phyloP scores from a whole-genome alignment of 768 basidiomycete species.

The Rubroboletus pulcherrimus region DNA sequence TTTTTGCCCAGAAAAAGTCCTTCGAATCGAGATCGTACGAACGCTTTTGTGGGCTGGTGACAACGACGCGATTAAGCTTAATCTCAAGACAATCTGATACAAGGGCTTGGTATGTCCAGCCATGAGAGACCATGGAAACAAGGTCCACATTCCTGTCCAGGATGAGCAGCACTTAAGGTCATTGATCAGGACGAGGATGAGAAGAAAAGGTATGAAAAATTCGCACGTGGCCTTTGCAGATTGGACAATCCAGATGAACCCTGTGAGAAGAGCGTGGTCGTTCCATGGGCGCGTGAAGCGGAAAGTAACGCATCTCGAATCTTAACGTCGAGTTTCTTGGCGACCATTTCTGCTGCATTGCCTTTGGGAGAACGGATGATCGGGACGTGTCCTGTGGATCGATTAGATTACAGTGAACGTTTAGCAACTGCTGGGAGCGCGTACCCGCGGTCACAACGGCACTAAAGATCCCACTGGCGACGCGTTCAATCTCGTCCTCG shows the following conservation, averaged over 20 bases:
- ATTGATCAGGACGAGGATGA: constrained; percentile 9
- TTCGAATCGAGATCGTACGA: constrained; percentile 96
- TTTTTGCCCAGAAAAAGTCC: constrained; percentile 99
- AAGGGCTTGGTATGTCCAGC: constrained; percentile 98
- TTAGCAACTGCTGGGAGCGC: constrained; percentile 16
- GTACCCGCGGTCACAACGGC: constrained; percentile 83
- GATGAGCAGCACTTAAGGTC: constrained; percentile 74
- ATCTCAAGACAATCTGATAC: constrained; percentile 97
- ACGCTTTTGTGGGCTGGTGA: constrained; percentile 68
- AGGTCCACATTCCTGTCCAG: constrained; percentile 94
- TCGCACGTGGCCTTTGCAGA: constrained; percentile 81
- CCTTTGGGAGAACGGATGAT: constrained; percentile 93
- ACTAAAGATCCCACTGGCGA: constrained; percentile 88
- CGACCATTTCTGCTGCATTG: constrained; percentile 99
- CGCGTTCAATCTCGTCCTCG: constrained; percentile 88
- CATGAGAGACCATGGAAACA: constrained; percentile 89
- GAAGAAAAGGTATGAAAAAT: neutral
- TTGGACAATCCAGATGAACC: constrained; percentile 81
- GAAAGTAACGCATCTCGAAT: constrained; percentile 81
- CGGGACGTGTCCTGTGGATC: constrained; percentile 75
- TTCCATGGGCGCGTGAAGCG: constrained; percentile 56
- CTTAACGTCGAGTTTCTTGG: constrained; percentile 89
- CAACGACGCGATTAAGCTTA: constrained; percentile 91
- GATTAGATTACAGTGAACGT: neutral
- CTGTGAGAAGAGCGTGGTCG: constrained; percentile 64